Percentiles rank a stretch among this genome's conserved stretches.
Evolutionary conservation across 306 rosid species (phyloP).

Genomic region (Hippophae rhamnoides): DNA sequence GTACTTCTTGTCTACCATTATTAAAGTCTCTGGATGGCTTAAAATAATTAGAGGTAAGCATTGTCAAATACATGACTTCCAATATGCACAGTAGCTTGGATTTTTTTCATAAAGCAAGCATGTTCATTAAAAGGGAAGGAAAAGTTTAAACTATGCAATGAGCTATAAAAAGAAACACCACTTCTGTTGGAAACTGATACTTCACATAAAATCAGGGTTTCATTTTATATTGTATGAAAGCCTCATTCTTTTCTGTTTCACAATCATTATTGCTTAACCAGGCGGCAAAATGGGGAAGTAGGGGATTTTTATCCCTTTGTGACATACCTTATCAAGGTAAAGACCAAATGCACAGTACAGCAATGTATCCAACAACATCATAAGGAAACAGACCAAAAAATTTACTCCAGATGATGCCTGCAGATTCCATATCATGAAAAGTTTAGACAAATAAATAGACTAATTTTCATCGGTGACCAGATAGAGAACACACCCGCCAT

Average conservation of each 20-base stretch:
- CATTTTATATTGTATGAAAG: too few species aligned
- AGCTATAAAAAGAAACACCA: too few species aligned
- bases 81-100: neutral
- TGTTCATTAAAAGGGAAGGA: neutral
- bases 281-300: neutral
- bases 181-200: too few species aligned
- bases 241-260: neutral
- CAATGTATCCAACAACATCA: constrained; percentile 77
- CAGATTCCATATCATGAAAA: constrained; percentile 5
- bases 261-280: neutral
- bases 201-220: too few species aligned
- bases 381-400: constrained; percentile 69
- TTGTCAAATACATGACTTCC: neutral
- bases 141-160: too few species aligned
- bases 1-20: neutral
- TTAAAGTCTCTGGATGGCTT: neutral
- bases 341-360: constrained; percentile 80
- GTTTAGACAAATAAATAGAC: constrained; percentile 2
- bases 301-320: constrained; percentile 10
- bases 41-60: neutral
- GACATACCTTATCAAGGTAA: constrained; percentile 81
- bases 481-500: constrained; percentile 55
- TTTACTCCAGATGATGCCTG: constrained; percentile 95
- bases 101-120: neutral
- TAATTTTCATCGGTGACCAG: neutral